A percentile compares a stretch with the other conserved stretches of the same genome.
These are phyloP conservation scores for Eucommia ulmoides DNA, from an alignment of 257 asterid genomes.

Conservation along the genomic window DNA sequence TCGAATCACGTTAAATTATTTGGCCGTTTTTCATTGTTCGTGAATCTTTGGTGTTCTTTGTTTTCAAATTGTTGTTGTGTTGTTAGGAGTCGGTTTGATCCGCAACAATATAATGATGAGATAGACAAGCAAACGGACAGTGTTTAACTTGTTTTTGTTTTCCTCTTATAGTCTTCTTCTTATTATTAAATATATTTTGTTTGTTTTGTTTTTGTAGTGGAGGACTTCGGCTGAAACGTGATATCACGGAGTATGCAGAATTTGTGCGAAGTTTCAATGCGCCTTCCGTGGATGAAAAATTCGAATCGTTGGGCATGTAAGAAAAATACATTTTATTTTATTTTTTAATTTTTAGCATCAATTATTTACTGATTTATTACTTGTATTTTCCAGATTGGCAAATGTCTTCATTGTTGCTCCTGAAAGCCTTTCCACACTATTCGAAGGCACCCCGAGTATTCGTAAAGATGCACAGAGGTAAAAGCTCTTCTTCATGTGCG, in stretches of 20 bases:
- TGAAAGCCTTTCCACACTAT: constrained; percentile 78
- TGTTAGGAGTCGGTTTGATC: too few species aligned
- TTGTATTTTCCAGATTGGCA: constrained; percentile 50
- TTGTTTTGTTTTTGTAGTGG: constrained; percentile 42
- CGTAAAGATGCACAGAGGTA: constrained; percentile 97
- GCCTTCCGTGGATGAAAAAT: constrained; percentile 96
- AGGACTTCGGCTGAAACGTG: constrained; percentile 96
- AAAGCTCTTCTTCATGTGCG: background rate
- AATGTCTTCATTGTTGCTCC: constrained; percentile 76
- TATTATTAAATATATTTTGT: background rate
- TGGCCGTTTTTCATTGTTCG: too few species aligned
- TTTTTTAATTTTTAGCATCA: constrained; percentile 6
- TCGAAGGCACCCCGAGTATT: constrained; percentile 99
- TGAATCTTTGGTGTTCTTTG: too few species aligned
- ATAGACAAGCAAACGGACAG: too few species aligned
- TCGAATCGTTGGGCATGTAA: constrained; percentile 92
- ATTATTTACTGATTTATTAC: too few species aligned
- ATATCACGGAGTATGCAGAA: constrained; percentile 95
- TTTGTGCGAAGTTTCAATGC: constrained; percentile 93
- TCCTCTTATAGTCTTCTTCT: background rate
- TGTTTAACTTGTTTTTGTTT: too few species aligned
- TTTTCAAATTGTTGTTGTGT: too few species aligned
- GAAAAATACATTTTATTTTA: constrained; percentile 14
- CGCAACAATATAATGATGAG: too few species aligned
- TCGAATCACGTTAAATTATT: too few species aligned